These are phyloP conservation scores for Apiospora rasikravindrae DNA, from an alignment of 2,329 filamentous ascomycete genomes.

Conservation along the genomic window DNA sequence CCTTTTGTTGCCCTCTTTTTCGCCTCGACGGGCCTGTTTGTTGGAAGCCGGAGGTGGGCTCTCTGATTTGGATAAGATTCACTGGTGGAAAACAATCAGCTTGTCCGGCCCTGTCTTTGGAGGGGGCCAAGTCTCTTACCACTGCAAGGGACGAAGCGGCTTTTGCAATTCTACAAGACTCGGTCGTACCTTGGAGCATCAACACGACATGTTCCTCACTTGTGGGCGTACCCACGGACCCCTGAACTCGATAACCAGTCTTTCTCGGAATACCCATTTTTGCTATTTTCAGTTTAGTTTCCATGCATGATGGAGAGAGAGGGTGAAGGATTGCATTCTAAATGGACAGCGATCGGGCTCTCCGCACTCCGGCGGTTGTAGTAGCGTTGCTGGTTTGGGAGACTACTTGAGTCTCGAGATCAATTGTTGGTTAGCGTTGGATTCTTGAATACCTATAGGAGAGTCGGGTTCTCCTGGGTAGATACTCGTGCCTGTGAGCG, in stretches of 20 bases:
- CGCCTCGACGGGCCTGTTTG: not conserved
- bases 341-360: not conserved
- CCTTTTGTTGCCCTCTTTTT: constrained; percentile 5
- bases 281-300: constrained; percentile 13
- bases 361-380: not conserved
- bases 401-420: not conserved
- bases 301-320: not conserved
- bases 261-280: constrained; percentile 13
- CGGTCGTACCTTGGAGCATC: not conserved
- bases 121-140: not conserved
- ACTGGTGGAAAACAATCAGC: not conserved
- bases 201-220: not conserved
- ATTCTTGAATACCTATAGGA: not conserved
- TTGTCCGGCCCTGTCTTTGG: not conserved
- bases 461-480: not conserved
- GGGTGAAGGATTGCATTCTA: not conserved
- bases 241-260: not conserved
- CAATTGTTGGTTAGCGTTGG: not conserved
- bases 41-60: not conserved
- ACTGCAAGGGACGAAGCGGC: not conserved
- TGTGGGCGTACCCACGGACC: not conserved
- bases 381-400: not conserved
- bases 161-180: not conserved
- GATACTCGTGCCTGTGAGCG: not conserved
- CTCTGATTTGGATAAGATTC: not conserved